Evolutionary conservation across 495 filamentous ascomycete genomes (phyloP), one percentile per base, ranked within the genome.

Genomic region (Letharia columbiana): DNA sequence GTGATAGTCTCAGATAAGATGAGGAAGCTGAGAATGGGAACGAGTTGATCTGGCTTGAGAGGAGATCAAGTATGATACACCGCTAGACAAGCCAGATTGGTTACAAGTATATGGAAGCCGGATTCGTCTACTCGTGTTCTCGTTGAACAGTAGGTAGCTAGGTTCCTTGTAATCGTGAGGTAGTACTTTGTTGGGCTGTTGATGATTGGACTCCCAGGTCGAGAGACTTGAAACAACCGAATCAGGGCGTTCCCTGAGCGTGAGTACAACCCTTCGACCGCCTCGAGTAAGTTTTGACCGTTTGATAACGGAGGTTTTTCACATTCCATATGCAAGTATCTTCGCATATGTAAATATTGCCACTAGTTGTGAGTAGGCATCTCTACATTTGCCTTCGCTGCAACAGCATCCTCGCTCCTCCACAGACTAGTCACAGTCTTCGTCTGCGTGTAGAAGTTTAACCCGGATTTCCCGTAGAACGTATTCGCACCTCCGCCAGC

Each of bases 371-470:
- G 91, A 63, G 91, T 97, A n/a, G 93, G 93, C 93, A 98, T 98
- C 63, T 90, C 86, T 39, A 94, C 91, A 69, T 84, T 84, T 17
- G 92, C 93, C 81, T 91, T 91, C 66, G 83, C 87, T 59, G 81
- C 81, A 56, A 91, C 82, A 9, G 90, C 92, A 76, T 96, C 93
- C 73, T 92, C 90, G 63, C 83, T 84, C 65, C 84, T 84, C 94
- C 95, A 97, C 70, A 93, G 75, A 71, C 91, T 90, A 67, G 94
- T 98, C 61, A 98, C 93, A 31, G 94, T 98, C 87, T 98, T 97
- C 71, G 87, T 82, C 81, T 98, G 94, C 18, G 94, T 98, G 73
- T 96, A 98, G 75, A 98, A 98, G 65, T 88, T 86, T 71, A 98
- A 70, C 6, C 93, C 94, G 20, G 91, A 88, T 76, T 91, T 89